Evolutionary conservation across 257 asterid species (phyloP), one percentile per base, ranked within the genome.

Genomic region (Coffea eugenioides): DNA sequence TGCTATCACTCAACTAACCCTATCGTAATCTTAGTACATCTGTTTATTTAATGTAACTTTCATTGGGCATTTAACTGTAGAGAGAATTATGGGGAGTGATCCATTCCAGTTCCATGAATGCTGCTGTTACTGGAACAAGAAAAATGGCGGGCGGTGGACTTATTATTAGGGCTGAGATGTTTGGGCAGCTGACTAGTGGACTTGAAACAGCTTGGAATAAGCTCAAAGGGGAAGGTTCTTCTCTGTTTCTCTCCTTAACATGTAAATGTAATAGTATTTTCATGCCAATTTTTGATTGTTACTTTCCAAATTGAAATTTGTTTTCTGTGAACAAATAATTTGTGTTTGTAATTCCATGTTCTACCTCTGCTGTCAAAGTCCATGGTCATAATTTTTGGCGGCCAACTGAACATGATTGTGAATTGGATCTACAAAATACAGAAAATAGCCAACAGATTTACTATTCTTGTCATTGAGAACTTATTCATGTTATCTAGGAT

Each of bases 201-300:
- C 95, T 95, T 52, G 98, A 95, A 87, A 72, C 96, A 18, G 99
- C 98, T 69, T 93, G 98, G 99, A 92, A 81, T 90, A 93, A 93
- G 92, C 98, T 95, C 86, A 95, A 92, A 87, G 99, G 97, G 80
- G 98, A 90, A 95, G 99, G 99, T 93, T 57, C 57, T 51, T 62
- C 10, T 64, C 9, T 45, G 10, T 49, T 21, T 66, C 54, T 49
- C 39, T 8, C 12, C 34, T 39, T 12, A 77, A 45, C 43, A 39
- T 21, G 7, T 12, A 6, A 64, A 14, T 77, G 14, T 49, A 49
- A 49, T 13, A 49, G 54, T 9, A 11, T 36, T 57, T 57, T 57
- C 14, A 36, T 49, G 49, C 43, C n/a, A n/a, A 62, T 25, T 27
- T 46, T 71, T 23, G 20, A 8, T 52, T 14, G 1, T 31, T 54